Evolutionary conservation across 2,329 filamentous ascomycete genomes (phyloP), one percentile per base, ranked within the genome.

Genomic region (Fusarium sp.): DNA sequence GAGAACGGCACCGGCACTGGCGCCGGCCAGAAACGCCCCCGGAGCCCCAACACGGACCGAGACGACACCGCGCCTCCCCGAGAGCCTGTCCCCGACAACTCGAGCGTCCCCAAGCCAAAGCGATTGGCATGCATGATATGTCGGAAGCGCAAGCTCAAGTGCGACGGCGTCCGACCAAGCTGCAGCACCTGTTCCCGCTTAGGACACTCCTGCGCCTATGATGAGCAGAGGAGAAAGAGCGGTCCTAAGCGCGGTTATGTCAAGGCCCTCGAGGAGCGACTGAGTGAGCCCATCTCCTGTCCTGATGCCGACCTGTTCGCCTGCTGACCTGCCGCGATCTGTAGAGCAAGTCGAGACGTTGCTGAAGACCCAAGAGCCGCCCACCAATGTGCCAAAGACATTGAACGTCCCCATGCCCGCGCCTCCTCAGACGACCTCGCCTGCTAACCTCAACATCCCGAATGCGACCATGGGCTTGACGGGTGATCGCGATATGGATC

Each of bases 81-180:
- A 64, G 82, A 83, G 65, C 79, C 79, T 62, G 76, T 80, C 42
- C 78, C 79, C 66, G 85, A 86, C 72, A 89, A 89, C 69, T 79
- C 82, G 53, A 84, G 79, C 73, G 84, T 93, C 20, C 90, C 91
- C 54, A 92, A 92, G 75, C 90, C 90, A n/a, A 98, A 98, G 84
- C 89, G 95, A 72, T 91, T 98, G 74, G 96, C 96, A 36, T 99
- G 96, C 79, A 92, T 97, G 77, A 90, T 98, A 68, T 99, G 96
- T 78, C 87, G 95, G 74, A 96, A 94, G 81, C 87, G 95, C 77
- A 98, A 98, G 82, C 84, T 97, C 72, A 91, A 91, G 80, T 97
- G 94, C 80, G 94, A 97, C 78, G 93, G 93, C 36, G 83, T 87
- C 58, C 90, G 91, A 69, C 94, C 94, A 20, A 93, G 91, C 72